Base-by-base conservation (phyloP, 306 rosid genomes). In the Ormosia semicastrata region DNA sequence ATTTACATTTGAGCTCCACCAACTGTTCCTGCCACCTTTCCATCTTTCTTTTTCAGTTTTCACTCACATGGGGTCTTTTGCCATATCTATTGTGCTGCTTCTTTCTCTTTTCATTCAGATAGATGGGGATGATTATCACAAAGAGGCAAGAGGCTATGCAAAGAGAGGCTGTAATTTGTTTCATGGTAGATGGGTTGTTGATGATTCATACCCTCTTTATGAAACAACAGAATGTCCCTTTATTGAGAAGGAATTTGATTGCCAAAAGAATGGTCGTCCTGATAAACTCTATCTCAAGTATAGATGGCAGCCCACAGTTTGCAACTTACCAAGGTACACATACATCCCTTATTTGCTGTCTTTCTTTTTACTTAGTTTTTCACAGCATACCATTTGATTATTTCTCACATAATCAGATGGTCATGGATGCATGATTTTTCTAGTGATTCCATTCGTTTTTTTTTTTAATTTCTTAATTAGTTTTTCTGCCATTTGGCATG, bases 281-380 rank as follows among this genome's bases (percentile, higher is more conserved):
- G 92, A 94, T 64, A 64, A 81, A 14, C 8, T 76, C 75, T 94
- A 90, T 67, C 92, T 87, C 77, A 83, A 88, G 39, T 90, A 85
- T 46, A 75, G 91, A 83, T 94, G 98, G 98, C 92, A 92, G 8
- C 97, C 98, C 10, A 24, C 66, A 9, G 68, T 43, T 32, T 94
- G 98, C 87, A 72, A 75, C 83, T 79, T 92, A 71, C 90, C 92
- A 44, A 90, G 94, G 98, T 92, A 69, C 60, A 30, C 33, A 56
- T 13, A 36, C 15, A 10, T n/a, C 5, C 33, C 2, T 24, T 39
- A 8, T 6, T 41, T 6, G 2, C 17, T 15, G 8, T 9, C 5
- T 8, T 10, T 10, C 15, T 5, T 47, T 47, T 47, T 11, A 6
- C 9, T 6, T 40, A 13, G 1, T 24, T 54, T 57, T 4, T 7